Evolutionary conservation across 1,139 yeast species (phyloP), one percentile per base, ranked within the genome.

Genomic region (Ashbya aceris): DNA sequence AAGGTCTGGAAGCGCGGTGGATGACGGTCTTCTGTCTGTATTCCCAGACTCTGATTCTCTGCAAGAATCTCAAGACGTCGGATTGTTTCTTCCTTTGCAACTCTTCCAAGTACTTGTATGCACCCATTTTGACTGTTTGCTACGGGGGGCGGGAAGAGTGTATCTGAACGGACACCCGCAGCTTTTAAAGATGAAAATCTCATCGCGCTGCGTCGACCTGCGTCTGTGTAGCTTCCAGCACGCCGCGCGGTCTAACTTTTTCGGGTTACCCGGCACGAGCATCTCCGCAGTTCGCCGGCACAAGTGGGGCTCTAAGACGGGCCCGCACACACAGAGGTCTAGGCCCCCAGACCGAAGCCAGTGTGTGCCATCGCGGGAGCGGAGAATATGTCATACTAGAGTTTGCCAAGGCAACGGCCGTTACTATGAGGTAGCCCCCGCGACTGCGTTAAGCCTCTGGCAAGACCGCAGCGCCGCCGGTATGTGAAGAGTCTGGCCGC

Each of bases 1-100:
- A 84, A 67, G 98, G 98, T 73, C 91, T 87, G 49, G 95, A 65
- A 60, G 96, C 97, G 74, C 98, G 84, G 96, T 91, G 98, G 74
- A 91, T 83, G 64, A 87, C 98, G 68, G 78, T 83, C 79, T 83
- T 83, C 78, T 91, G 98, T 81, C 98, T 89, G 95, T 86, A 91
- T 76, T 91, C 98, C 98, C 98, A 91, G 78, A 96, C 93, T 84
- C 98, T 86, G 80, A 91, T 95, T 75, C 98, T 85, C 76, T 83
- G 85, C 69, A 91, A 78, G 87, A 89, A 91, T 77, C 98, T 86
- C 78, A 85, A 77, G 67, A 91, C 96, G 76, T 91, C 98, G 68
- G 96, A 87, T 80, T 91, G 98, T 83, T 91, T 91, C 94, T 91
- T 91, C 81, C 96, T 89, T 75, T 89, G 93, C 73, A 93, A 82